phyloP scores from a whole-genome alignment of 192 early-diverging fungal species.

The Geosiphon pyriformis region DNA sequence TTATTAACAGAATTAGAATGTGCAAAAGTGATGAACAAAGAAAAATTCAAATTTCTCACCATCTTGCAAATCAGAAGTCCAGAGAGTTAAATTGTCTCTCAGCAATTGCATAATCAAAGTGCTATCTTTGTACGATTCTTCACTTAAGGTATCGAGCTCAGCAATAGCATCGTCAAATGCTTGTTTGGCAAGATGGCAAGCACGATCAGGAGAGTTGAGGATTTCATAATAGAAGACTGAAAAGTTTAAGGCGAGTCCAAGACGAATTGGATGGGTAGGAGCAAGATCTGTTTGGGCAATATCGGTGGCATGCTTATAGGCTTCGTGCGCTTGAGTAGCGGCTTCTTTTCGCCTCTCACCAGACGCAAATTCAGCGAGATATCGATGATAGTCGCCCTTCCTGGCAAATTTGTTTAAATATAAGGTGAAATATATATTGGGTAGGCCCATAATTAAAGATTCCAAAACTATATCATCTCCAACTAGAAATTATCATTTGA shows the following conservation, averaged over 20 bases:
- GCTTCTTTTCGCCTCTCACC: conserved; percentile 77
- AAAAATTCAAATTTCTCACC: conserved; percentile 9
- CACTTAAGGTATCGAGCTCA: conserved; percentile 86
- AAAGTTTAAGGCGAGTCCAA: conserved; percentile 96
- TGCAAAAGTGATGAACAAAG: not conserved
- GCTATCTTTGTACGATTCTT: conserved; percentile 96
- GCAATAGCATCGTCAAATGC: conserved; percentile 97
- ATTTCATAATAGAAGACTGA: conserved; percentile 99
- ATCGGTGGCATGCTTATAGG: conserved; percentile 89
- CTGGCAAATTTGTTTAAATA: conserved; percentile 35
- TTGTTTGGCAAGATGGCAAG: conserved; percentile 87
- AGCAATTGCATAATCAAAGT: conserved; percentile 98
- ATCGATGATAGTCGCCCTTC: conserved; percentile 97
- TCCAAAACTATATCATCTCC: too few species aligned
- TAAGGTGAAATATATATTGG: too few species aligned
- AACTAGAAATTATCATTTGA: too few species aligned
- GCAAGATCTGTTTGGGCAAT: conserved; percentile 76
- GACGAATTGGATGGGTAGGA: conserved; percentile 93
- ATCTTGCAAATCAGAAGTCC: conserved; percentile 71
- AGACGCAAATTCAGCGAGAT: conserved; percentile 89
- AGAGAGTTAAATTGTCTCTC: conserved; percentile 94
- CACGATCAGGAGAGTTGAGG: conserved; percentile 87
- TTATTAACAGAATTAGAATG: not conserved
- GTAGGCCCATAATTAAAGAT: too few species aligned
- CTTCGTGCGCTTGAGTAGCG: conserved; percentile 72